Base-by-base conservation (phyloP, 2,329 filamentous ascomycete species). In the Endoconidiophora laricicola region DNA sequence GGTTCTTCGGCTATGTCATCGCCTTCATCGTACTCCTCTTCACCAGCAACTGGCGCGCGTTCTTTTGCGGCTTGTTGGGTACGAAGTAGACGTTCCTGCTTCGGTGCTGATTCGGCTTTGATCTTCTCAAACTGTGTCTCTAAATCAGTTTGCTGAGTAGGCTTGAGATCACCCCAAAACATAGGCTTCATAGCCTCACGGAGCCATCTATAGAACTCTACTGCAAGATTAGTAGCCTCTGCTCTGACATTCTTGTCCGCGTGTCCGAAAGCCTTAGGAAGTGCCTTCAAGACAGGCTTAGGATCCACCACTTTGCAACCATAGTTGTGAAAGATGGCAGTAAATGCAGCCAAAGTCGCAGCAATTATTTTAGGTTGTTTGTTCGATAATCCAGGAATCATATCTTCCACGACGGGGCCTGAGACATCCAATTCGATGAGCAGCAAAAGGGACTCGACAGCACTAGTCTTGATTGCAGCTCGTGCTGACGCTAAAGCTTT, bases 171-270 rank as follows among this genome's bases (percentile, higher is more conserved):
- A 42, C 76, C 79, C 88, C 91, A 98, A 63, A 98, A 96, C 65
- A 96, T 82, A 37, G 90, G 86, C 63, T 98, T 98, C 80, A 98
- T 95, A 9, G 90, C 90, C 56, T 98, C 91, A 57, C 90, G 83
- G 33, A 98, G 72, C 91, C 93, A 98, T 65, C 91, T 74, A 65
- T 98, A 98, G 52, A 98, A 77, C 62, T 98, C 93, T 44, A 95
- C 86, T 0, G 90, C 83, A 52, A 98, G 70, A 58, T 83, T 87
- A 44, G 91, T 91, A 24, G 88, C 87, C 63, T 95, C 91, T 3
- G 88, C 87, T 65, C 91, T 82, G 14, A 98, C 86, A 62, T 96
- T 96, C 67, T 98, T 98, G 71, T 98, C 91, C 29, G 91, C 90
- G 62, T 96, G 91, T 18, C 86, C 86, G 61, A 95, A 98, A 2